Evolutionary conservation across 169 alveolate species (phyloP).

Genomic region (Eimeria nieschulzi): DNA sequence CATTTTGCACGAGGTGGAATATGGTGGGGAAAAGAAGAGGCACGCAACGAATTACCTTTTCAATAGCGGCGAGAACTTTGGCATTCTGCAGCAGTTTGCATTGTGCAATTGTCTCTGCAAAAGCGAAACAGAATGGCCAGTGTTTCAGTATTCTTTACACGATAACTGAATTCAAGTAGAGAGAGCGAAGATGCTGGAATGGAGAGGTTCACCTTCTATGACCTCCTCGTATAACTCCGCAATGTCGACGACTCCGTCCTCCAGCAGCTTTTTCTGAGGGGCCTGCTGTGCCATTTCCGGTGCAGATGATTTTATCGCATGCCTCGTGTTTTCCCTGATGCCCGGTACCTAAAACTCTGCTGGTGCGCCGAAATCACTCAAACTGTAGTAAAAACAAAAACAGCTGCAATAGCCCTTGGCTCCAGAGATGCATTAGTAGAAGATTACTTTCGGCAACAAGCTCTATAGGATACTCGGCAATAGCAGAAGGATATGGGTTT

Average conservation of each 20-base stretch:
- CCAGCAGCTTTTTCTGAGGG: neutral
- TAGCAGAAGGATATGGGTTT: no score
- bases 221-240: neutral
- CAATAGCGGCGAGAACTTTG: slow-evolving; percentile 14
- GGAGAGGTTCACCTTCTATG: neutral
- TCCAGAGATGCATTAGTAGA: no score
- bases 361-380: no score
- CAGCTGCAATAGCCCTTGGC: no score
- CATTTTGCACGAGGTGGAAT: no score
- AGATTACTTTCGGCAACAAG: no score
- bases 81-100: slow-evolving; percentile 17
- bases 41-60: neutral
- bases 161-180: no score
- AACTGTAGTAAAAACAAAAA: no score
- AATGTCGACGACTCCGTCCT: neutral
- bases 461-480: no score
- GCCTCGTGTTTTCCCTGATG: neutral
- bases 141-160: no score
- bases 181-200: no score
- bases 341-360: no score
- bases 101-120: neutral
- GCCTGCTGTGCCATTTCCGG: neutral
- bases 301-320: neutral
- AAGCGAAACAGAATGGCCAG: neutral
- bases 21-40: neutral